These are phyloP conservation scores for Castanea sativa DNA, from an alignment of 306 rosid genomes.

Conservation along the genomic window DNA sequence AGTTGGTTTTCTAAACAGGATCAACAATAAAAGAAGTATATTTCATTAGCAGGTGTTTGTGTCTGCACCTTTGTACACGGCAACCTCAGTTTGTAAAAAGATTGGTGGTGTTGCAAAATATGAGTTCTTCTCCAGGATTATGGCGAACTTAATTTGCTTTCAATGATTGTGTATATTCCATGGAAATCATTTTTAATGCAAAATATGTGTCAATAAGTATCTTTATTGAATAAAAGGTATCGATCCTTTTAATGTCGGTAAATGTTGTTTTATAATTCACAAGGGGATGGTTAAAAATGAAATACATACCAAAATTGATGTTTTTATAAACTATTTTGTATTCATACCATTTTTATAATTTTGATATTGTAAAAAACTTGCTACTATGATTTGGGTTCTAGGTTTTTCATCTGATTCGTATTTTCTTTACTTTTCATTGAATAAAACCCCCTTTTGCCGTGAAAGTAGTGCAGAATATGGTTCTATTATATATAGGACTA, in stretches of 20 bases:
- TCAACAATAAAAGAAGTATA: neutral
- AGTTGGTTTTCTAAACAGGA: too few relatives aligned
- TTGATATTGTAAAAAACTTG: neutral
- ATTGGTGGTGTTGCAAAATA: neutral
- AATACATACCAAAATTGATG: neutral
- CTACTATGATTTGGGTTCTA: neutral
- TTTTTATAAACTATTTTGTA: neutral
- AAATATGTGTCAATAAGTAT: too few relatives aligned
- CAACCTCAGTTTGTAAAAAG: neutral
- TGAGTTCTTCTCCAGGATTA: too few relatives aligned
- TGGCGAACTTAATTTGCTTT: too few relatives aligned
- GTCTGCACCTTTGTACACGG: neutral
- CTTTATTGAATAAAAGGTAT: neutral
- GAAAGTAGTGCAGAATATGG: neutral
- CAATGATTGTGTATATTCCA: too few relatives aligned
- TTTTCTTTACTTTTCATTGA: neutral
- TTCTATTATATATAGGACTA: neutral
- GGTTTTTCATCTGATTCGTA: neutral
- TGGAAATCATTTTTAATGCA: too few relatives aligned
- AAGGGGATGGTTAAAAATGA: neutral
- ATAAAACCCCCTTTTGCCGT: neutral
- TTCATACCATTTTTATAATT: neutral
- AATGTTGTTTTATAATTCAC: neutral
- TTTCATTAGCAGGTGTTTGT: neutral
- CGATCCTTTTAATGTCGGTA: neutral